Evolutionary conservation across 768 basidiomycete species (phyloP).

Genomic region (Tricholoma matsutake): DNA sequence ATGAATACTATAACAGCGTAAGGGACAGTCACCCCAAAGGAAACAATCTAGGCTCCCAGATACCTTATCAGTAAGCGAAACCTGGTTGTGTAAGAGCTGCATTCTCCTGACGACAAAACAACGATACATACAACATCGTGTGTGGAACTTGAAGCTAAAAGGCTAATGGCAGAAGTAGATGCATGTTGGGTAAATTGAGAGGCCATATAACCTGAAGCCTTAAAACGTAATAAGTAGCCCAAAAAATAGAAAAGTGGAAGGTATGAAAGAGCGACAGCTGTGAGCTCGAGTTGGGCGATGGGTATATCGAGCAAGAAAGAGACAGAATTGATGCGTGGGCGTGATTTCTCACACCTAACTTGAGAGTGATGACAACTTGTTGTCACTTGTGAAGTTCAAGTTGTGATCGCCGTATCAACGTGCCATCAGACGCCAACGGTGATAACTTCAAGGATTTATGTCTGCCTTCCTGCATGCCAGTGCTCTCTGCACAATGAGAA

Average conservation of each 20-base stretch:
- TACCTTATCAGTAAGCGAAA: slow-evolving; percentile 32
- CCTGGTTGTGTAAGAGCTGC: slow-evolving; percentile 11
- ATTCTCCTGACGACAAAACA: neutral
- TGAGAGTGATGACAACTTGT: too few species aligned
- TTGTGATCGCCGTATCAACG: too few species aligned
- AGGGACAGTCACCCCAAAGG: neutral
- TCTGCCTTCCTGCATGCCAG: too few species aligned
- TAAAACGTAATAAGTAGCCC: neutral
- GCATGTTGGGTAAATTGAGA: slow-evolving; percentile 19
- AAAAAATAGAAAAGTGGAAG: neutral
- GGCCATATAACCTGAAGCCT: slow-evolving; percentile 11
- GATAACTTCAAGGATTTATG: too few species aligned
- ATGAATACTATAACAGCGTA: slow-evolving; percentile 29
- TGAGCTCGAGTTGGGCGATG: neutral
- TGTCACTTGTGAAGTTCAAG: too few species aligned
- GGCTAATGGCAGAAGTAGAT: slow-evolving; percentile 17
- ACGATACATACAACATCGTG: slow-evolving; percentile 12
- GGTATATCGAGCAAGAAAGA: too few species aligned
- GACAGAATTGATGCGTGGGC: too few species aligned
- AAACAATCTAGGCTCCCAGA: neutral
- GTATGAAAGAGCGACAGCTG: slow-evolving; percentile 2
- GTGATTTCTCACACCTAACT: too few species aligned
- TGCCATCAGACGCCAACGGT: too few species aligned
- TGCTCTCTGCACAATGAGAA: too few species aligned
- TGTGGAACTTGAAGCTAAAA: slow-evolving; percentile 11